Evolutionary conservation across 164 flowering plant genomes (phyloP), one percentile per base, ranked within the genome.

Genomic region (Sedum album): DNA sequence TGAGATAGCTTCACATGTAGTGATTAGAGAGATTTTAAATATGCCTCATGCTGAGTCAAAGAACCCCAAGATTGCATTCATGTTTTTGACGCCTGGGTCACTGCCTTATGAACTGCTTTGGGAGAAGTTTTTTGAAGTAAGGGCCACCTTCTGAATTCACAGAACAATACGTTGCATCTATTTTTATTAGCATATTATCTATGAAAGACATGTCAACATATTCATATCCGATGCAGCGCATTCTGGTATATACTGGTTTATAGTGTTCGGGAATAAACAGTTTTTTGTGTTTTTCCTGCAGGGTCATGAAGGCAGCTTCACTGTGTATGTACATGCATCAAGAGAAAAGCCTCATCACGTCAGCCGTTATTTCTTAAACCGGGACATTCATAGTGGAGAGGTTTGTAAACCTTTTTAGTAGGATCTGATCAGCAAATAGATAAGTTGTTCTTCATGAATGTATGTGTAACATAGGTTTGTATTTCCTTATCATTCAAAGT

Each of bases 31-130:
- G 51, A 84, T 95, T 62, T 70, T 91, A 74, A 80, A 70, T 21
- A 70, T 77, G 25, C 88, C 89, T 62, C 80, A 83, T 48, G 13
- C 70, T 63, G 75, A 38, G 21, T 60, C 90, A 17, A 74, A 77
- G 71, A 85, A 76, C 44, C 80, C 96, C 1, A 94, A 94, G 77
- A 77, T 94, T 73, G 98, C 98, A 15, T 94, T 94, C 79, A 79
- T 94, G 90, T 94, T 94, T 81, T 74, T 94, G 77, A 84, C 84
- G 35, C 89, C 86, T 1, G 91, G 91, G 63, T 66, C 92, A 26
- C 78, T 94, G 69, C 99, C 97, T 61, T 90, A 91, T 60, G 97
- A 91, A 77, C 87, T 67, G 85, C 81, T 95, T 26, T 95, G 99
- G 96, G 96, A 88, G 63, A 87, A 74, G 69, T 95, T 95, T 76